Conservation (phyloP, 2,329 filamentous ascomycete species). For the Calonectria crousiana region DNA sequence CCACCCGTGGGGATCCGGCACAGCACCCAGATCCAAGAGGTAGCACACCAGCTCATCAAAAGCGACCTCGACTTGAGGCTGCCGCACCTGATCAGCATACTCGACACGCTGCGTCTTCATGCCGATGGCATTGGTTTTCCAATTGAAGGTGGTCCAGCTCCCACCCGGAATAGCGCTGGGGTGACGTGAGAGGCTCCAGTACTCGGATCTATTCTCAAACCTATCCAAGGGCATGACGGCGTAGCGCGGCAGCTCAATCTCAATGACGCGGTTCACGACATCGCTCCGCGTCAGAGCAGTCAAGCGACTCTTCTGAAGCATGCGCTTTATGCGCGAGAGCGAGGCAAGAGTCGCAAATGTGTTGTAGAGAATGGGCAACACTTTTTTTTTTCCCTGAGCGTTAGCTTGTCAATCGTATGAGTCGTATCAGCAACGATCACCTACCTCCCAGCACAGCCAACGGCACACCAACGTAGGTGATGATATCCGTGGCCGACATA, state of each 20-base stretch:
- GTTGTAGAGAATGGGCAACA: constrained; percentile 76
- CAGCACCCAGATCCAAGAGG: constrained; percentile 72
- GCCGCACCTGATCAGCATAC: constrained; percentile 68
- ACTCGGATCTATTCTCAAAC: constrained; percentile 63
- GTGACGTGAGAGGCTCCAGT: constrained; percentile 67
- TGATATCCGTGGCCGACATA: constrained; percentile 59
- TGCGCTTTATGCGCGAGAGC: constrained; percentile 70
- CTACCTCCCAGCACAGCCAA: constrained; percentile 65
- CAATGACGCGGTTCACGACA: constrained; percentile 74
- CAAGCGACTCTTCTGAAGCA: constrained; percentile 67
- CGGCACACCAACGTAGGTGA: constrained; percentile 69
- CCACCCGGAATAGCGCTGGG: constrained; percentile 69
- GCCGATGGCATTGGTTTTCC: constrained; percentile 73
- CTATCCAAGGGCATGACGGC: constrained; percentile 72
- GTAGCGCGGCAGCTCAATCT: constrained; percentile 74
- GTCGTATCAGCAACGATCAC: neutral
- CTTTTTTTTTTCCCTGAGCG: constrained; percentile 35
- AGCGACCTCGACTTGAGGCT: constrained; percentile 64
- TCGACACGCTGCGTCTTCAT: constrained; percentile 73
- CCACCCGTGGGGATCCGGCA: constrained; percentile 71
- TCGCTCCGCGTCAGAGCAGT: constrained; percentile 72
- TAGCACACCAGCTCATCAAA: constrained; percentile 74
- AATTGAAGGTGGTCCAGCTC: constrained; percentile 75
- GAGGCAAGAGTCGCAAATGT: constrained; percentile 70
- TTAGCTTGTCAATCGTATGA: neutral